Evolutionary conservation across 208 protist genomes (phyloP), one percentile per base, ranked within the genome.

Genomic region (Trypanosoma rangeli): DNA sequence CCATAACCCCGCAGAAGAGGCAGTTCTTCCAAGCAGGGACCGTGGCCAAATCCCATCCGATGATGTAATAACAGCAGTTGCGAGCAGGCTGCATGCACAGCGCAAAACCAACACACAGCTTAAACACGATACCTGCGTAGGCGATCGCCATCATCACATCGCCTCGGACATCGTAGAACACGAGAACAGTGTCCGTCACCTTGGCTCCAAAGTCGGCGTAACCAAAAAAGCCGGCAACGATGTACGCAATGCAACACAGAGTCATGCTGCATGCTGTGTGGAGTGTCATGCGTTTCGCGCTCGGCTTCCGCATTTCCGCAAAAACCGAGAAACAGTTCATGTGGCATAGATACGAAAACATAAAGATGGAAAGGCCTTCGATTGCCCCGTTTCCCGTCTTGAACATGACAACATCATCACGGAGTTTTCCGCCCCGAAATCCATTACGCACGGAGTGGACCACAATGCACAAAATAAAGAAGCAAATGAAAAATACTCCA

Each of bases 331-430:
- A 90, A 44, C 76, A 76, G 73, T 94, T 95, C 29, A 80, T 80
- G 68, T 96, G 89, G 54, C 86, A 92, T 20, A 93, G 54, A 59
- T 90, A 96, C 13, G 89, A 74, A 57, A 97, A 94, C 53, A 95
- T 80, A 60, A 94, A 92, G 49, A 86, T 82, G 18, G 87, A 87
- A 72, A 96, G 78, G n/a, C 85, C 85, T 31, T 78, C 60, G 37
- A 94, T 61, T 8, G 83, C 83, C 86, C 87, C n/a, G 70, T 90
- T 90, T 33, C 85, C 87, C n/a, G 70, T 64, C 68, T 83, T 75
- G 74, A 92, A 90, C 59, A 85, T 67, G 56, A 68, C 68, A 42
- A 93, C 33, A 44, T 80, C 53, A 67, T 86, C 72, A 49, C 80
- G 83, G 24, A 82, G 73, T 76, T 74, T 80, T 49, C 85, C 88